Evolutionary conservation across 805 yeast species (phyloP).

Genomic region (Teunomyces barrocoloradensis): DNA sequence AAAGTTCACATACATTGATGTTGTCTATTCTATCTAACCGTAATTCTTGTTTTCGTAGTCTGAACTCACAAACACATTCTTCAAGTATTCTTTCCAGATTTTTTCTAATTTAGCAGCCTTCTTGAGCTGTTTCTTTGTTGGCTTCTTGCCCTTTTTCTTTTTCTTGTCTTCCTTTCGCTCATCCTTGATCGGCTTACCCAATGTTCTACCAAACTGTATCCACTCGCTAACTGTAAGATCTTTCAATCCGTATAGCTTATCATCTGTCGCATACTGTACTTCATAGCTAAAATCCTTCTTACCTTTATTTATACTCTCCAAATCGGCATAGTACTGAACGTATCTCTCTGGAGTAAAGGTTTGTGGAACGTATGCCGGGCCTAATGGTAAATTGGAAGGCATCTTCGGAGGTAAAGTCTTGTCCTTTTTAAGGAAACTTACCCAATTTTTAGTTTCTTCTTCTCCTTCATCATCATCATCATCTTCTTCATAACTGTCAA

Average conservation of each 20-base stretch:
- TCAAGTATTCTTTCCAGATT: constrained; percentile 56
- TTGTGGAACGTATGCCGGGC: constrained; percentile 77
- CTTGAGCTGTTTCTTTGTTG: constrained; percentile 9
- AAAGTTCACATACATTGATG: not conserved
- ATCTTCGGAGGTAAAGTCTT: constrained; percentile 59
- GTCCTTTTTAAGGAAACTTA: constrained; percentile 37
- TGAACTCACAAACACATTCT: constrained; percentile 61
- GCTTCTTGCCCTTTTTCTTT: constrained; percentile 11
- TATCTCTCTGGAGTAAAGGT: constrained; percentile 69
- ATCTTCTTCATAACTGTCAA: constrained; percentile 16
- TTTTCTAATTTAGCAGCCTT: constrained; percentile 25
- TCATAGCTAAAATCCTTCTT: constrained; percentile 52
- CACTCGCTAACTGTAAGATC: constrained; percentile 61
- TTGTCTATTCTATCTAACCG: constrained; percentile 22
- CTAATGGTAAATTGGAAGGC: constrained; percentile 54
- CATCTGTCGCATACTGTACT: constrained; percentile 69
- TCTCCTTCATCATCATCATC: constrained; percentile 13
- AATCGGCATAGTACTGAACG: constrained; percentile 72
- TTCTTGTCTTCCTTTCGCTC: constrained; percentile 9
- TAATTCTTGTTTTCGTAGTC: constrained; percentile 57
- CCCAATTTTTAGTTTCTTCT: not conserved
- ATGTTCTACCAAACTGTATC: constrained; percentile 52
- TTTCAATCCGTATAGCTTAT: constrained; percentile 52
- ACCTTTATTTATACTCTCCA: constrained; percentile 46
- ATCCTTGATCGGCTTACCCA: constrained; percentile 43